Conservation (phyloP, 2,329 filamentous ascomycete species). For the Magnaporthales sp. region DNA sequence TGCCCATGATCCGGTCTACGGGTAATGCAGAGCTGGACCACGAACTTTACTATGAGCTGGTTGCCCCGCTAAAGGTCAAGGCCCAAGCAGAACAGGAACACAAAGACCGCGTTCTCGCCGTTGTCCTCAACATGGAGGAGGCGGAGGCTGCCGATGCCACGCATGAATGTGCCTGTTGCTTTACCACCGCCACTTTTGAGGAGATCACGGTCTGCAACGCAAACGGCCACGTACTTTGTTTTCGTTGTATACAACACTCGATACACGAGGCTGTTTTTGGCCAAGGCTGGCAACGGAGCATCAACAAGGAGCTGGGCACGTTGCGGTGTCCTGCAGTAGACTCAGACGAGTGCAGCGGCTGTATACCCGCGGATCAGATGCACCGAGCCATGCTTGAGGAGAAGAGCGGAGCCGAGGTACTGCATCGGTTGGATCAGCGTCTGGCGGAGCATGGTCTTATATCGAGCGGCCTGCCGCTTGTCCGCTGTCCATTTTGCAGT, state of each 20-base stretch:
- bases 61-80: constrained; percentile 41
- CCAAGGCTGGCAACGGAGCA: constrained; percentile 79
- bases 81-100: constrained; percentile 34
- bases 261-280: constrained; percentile 86
- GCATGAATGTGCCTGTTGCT: constrained; percentile 74
- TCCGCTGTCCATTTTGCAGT: constrained; percentile 81
- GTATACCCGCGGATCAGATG: constrained; percentile 61
- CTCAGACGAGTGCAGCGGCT: constrained; percentile 62
- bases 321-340: constrained; percentile 77
- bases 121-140: constrained; percentile 46
- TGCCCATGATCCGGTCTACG: constrained; percentile 57
- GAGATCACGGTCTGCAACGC: constrained; percentile 63
- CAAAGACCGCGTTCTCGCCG: constrained; percentile 43
- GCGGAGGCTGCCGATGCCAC: constrained; percentile 47
- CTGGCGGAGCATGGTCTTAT: constrained; percentile 68
- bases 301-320: constrained; percentile 64
- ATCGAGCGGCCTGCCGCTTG: constrained; percentile 63
- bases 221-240: constrained; percentile 60
- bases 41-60: constrained; percentile 50
- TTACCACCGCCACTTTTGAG: constrained; percentile 61
- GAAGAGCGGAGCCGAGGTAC: constrained; percentile 60
- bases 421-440: constrained; percentile 69
- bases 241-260: constrained; percentile 73
- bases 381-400: constrained; percentile 63
- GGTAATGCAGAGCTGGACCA: constrained; percentile 55